These are phyloP conservation scores for Colletotrichum musae DNA, from an alignment of 2,329 filamentous ascomycete species.

Conservation along the genomic window DNA sequence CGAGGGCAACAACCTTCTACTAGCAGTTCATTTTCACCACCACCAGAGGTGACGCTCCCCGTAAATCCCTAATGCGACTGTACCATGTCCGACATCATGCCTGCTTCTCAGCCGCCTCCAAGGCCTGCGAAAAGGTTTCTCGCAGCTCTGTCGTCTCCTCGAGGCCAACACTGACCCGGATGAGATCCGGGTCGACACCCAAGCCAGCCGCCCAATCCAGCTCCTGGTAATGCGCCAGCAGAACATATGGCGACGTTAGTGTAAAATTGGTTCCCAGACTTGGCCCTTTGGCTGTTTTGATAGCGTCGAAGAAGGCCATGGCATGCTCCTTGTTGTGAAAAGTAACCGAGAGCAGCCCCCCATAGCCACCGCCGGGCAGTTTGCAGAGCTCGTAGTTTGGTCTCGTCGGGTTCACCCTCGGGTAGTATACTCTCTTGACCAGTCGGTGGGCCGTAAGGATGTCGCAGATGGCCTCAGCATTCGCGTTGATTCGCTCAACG, in stretches of 20 bases:
- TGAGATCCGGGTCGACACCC: constrained; percentile 84
- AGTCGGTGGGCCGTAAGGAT: constrained; percentile 72
- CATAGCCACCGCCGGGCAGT: constrained; percentile 84
- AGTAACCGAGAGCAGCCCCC: constrained; percentile 87
- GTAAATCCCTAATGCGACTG: background rate
- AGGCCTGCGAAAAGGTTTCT: constrained; percentile 75
- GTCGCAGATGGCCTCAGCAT: constrained; percentile 86
- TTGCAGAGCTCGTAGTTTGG: constrained; percentile 84
- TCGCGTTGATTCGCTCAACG: constrained; percentile 87
- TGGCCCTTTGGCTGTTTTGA: constrained; percentile 93
- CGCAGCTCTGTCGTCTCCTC: constrained; percentile 81
- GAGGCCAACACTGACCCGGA: constrained; percentile 90
- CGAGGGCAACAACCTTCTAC: background rate
- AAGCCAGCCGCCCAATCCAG: constrained; percentile 89
- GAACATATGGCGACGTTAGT: constrained; percentile 88
- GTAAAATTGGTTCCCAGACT: constrained; percentile 98
- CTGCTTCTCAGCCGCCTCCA: constrained; percentile 68
- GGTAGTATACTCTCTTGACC: constrained; percentile 89
- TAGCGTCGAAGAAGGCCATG: constrained; percentile 84
- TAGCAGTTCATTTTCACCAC: background rate
- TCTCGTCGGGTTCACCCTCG: constrained; percentile 80
- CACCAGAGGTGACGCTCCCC: no score
- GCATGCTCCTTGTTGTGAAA: constrained; percentile 81
- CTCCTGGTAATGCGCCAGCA: constrained; percentile 93
- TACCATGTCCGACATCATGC: background rate